phyloP scores from a whole-genome alignment of 1,284 basidiomycete species.

The Anthracocystis walkeri region DNA sequence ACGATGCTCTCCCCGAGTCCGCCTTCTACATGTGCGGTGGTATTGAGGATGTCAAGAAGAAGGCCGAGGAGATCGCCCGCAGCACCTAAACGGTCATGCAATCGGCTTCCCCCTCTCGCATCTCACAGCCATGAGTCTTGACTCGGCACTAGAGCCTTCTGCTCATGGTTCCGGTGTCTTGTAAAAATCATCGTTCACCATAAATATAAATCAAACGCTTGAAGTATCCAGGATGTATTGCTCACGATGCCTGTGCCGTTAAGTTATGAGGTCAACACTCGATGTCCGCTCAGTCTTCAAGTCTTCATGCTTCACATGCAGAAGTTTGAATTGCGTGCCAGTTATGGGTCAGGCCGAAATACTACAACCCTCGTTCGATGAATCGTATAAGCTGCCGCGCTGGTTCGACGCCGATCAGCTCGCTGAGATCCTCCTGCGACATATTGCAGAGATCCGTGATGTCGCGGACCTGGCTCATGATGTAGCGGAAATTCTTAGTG shows the following conservation, averaged over 20 bases:
- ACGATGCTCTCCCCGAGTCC: slow-evolving; percentile 90
- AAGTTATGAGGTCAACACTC: background rate
- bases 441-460: slow-evolving; percentile 82
- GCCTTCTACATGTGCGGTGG: slow-evolving; percentile 77
- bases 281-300: too few species aligned
- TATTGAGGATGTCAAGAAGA: slow-evolving; percentile 93
- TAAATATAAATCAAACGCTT: slow-evolving; percentile 29
- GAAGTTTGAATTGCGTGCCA: too few species aligned
- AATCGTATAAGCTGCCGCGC: slow-evolving; percentile 76
- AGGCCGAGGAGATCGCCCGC: slow-evolving; percentile 89
- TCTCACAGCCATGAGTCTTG: slow-evolving; percentile 8
- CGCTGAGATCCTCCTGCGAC: slow-evolving; percentile 76
- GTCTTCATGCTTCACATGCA: too few species aligned
- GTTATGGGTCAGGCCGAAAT: too few species aligned
- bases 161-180: slow-evolving; percentile 11
- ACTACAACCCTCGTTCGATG: slow-evolving; percentile 18
- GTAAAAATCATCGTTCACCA: slow-evolving; percentile 12
- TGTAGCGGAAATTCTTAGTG: slow-evolving; percentile 85
- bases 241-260: background rate
- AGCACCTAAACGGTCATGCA: slow-evolving; percentile 26
- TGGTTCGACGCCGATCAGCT: slow-evolving; percentile 83
- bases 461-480: slow-evolving; percentile 83
- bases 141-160: slow-evolving; percentile 3
- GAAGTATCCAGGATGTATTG: slow-evolving; percentile 7
- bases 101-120: background rate